These are phyloP conservation scores for Paracorniculantispora psalliotae DNA, from an alignment of 2,329 filamentous ascomycete genomes.

Conservation along the genomic window DNA sequence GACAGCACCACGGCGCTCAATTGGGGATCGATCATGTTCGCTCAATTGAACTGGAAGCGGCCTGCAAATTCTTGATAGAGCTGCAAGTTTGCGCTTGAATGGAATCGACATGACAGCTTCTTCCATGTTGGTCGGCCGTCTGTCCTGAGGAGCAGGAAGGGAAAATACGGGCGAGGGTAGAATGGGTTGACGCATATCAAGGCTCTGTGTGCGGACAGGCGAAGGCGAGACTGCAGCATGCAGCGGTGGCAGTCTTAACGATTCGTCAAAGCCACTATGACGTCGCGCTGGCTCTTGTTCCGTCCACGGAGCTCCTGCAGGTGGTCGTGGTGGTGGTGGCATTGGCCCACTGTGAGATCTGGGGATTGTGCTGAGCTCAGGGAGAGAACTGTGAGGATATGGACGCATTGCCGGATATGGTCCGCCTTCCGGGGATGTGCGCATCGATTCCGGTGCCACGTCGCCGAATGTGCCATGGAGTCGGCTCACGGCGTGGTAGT, in stretches of 20 bases:
- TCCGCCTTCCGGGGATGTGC: conserved; percentile 20
- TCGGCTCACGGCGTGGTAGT: conserved; percentile 26
- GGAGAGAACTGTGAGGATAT: conserved; percentile 24
- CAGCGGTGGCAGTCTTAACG: conserved; percentile 49
- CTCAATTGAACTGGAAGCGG: conserved; percentile 44
- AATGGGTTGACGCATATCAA: conserved; percentile 24
- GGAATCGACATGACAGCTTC: conserved; percentile 72
- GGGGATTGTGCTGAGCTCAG: conserved; percentile 26
- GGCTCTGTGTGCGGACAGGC: conserved; percentile 21
- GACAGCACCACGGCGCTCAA: conserved; percentile 64
- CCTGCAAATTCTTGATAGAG: conserved; percentile 71
- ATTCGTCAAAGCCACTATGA: conserved; percentile 49
- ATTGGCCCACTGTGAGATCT: conserved; percentile 39
- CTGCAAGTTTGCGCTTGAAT: conserved; percentile 68
- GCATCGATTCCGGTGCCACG: conserved; percentile 15
- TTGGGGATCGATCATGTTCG: conserved; percentile 24
- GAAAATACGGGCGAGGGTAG: conserved; percentile 25
- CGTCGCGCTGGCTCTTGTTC: conserved; percentile 30
- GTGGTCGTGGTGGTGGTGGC: conserved; percentile 50
- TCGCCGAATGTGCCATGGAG: conserved; percentile 15
- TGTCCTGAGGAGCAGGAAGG: conserved; percentile 21
- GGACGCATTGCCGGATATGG: conserved; percentile 17
- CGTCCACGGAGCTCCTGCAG: conserved; percentile 23
- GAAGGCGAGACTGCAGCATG: conserved; percentile 38
- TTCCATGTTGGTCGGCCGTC: conserved; percentile 48